phyloP scores from a whole-genome alignment of 805 yeast species.

The Kodamaea laetipori region DNA sequence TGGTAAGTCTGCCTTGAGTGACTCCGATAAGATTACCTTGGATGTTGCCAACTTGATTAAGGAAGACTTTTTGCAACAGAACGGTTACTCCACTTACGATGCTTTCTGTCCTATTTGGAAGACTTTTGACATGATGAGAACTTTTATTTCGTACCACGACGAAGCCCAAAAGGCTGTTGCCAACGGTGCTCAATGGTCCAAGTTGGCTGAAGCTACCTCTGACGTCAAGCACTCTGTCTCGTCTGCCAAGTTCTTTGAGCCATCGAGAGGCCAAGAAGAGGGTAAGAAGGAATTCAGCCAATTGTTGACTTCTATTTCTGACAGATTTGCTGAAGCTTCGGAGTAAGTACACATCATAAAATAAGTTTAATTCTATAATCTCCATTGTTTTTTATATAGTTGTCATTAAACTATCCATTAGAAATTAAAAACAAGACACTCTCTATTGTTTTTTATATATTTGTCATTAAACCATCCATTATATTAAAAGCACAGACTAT shows the following conservation, averaged over 20 bases:
- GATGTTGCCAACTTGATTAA: slow-evolving; percentile 90
- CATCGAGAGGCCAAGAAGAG: slow-evolving; percentile 83
- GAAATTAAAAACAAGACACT: too few species aligned
- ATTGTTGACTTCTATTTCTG: slow-evolving; percentile 73
- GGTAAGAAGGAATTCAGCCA: slow-evolving; percentile 76
- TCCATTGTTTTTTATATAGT: slow-evolving; percentile 14
- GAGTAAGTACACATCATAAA: slow-evolving; percentile 52
- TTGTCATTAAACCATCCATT: slow-evolving; percentile 11
- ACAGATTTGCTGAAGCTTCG: slow-evolving; percentile 92
- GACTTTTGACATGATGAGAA: slow-evolving; percentile 97
- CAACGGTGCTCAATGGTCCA: slow-evolving; percentile 92
- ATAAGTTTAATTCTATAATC: slow-evolving; percentile 15
- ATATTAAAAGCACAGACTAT: too few species aligned
- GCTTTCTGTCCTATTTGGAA: slow-evolving; percentile 99
- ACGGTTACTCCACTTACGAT: slow-evolving; percentile 97
- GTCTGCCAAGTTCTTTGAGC: slow-evolving; percentile 94
- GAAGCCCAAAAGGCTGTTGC: slow-evolving; percentile 98
- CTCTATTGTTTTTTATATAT: slow-evolving; percentile 14
- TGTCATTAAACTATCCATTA: slow-evolving; percentile 10
- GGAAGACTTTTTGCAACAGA: slow-evolving; percentile 98
- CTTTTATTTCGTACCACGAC: slow-evolving; percentile 86
- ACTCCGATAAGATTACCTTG: slow-evolving; percentile 92
- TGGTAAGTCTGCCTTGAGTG: slow-evolving; percentile 97
- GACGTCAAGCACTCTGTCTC: slow-evolving; percentile 94
- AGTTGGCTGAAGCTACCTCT: slow-evolving; percentile 82